Conservation (phyloP, 805 yeast species). For the Metschnikowia vanudenii region DNA sequence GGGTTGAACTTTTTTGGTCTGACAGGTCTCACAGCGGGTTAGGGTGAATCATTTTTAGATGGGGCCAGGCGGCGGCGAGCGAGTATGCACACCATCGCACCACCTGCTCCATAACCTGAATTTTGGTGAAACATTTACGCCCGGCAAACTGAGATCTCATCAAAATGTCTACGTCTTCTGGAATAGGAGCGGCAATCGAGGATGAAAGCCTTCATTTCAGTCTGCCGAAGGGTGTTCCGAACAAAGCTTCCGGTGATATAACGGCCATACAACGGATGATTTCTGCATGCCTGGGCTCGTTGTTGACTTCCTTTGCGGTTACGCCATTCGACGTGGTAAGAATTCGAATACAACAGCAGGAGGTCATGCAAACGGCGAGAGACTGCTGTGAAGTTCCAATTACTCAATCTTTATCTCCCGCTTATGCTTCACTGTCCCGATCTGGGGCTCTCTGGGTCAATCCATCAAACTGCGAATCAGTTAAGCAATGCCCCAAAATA, state of each 20-base stretch:
- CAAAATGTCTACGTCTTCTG: constrained; percentile 39
- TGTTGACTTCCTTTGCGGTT: constrained; percentile 67
- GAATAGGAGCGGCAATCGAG: constrained; percentile 40
- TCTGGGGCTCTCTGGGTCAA: constrained; percentile 34
- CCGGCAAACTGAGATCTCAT: background rate
- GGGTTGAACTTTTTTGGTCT: no score
- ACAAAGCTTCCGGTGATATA: constrained; percentile 28
- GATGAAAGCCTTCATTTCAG: constrained; percentile 25
- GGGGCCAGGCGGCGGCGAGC: constrained; percentile 4
- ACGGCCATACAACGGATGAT: constrained; percentile 64
- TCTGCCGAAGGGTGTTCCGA: constrained; percentile 1
- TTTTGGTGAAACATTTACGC: background rate
- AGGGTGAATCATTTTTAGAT: background rate
- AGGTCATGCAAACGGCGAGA: constrained; percentile 39
- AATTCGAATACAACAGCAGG: constrained; percentile 76
- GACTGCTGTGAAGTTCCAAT: constrained; percentile 26
- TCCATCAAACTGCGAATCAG: constrained; percentile 36
- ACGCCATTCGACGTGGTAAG: constrained; percentile 84
- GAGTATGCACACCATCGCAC: constrained; percentile 12
- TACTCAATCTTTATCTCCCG: background rate
- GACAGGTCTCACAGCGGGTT: no score
- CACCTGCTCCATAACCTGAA: background rate
- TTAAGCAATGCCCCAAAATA: constrained; percentile 46
- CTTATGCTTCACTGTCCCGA: constrained; percentile 1
- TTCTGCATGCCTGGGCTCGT: constrained; percentile 75